Evolutionary conservation across 495 filamentous ascomycete species (phyloP), one percentile per base, ranked within the genome.

Genomic region (Neurospora africana): DNA sequence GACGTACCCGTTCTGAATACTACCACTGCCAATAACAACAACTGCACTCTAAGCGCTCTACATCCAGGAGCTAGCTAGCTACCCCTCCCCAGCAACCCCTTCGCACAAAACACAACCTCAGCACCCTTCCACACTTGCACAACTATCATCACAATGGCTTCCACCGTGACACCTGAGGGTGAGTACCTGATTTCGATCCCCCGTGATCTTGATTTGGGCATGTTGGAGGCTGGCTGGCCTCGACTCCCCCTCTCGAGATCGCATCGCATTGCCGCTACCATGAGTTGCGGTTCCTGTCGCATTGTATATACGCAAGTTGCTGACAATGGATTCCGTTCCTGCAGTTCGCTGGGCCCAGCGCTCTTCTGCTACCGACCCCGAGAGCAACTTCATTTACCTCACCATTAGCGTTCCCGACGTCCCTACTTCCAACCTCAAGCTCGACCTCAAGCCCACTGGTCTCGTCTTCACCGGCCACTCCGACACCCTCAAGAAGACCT

Each of bases 331-430:
- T 33, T 30, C 53, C 27, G 19, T 33, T 65, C 30, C 68, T 35
- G 6, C 78, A 99, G 95, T 98, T 76, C 90, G 92, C 84, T 99
- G 95, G 95, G 95, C 95, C 38, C 95, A 99, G 85, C 95, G 95
- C 86, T 98, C 95, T 61, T 94, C 90, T 81, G 84, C 79, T 72
- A 83, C 85, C 73, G 96, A 98, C 27, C 79, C 89, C 43, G 88
- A 89, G 79, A 95, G 93, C 83, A 98, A 98, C 84, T 90, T 92
- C 85, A 85, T 98, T 85, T 95, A 92, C 85, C 89, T 98, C 69
- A 96, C 92, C 79, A 91, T 99, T 84, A 88, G 88, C 76, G 91
- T 92, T 40, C 85, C 93, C 74, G 95, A 99, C 81, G 90, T 97
- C 39, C 81, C 89, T 68, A 81, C 85, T 74, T 79, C 84, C 36